Evolutionary conservation across 495 filamentous ascomycete genomes (phyloP).

Genomic region (Pyronema omphalodes): DNA sequence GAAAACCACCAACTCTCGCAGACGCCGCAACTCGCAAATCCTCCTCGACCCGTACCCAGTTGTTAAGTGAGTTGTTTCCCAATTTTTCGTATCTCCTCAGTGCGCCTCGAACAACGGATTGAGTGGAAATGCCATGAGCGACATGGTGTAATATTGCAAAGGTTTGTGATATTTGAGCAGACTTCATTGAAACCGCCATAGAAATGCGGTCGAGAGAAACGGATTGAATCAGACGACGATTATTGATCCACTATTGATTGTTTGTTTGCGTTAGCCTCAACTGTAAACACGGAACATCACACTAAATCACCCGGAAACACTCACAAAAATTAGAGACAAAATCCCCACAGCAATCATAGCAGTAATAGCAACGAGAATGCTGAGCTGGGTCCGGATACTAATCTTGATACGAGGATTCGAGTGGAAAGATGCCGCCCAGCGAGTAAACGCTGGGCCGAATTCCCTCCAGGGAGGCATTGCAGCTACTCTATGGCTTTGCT

Average conservation of each 20-base stretch:
- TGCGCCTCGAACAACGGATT: slow-evolving; percentile 38
- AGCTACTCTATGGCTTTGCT: no score
- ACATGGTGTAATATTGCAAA: slow-evolving; percentile 35
- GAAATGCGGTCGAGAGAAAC: slow-evolving; percentile 33
- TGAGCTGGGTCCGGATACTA: slow-evolving; percentile 41
- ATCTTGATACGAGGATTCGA: background rate
- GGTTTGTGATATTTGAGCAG: slow-evolving; percentile 46
- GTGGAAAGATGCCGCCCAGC: background rate
- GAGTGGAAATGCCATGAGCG: slow-evolving; percentile 36
- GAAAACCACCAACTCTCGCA: slow-evolving; percentile 25
- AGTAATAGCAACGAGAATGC: slow-evolving; percentile 41
- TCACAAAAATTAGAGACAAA: slow-evolving; percentile 44
- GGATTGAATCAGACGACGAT: slow-evolving; percentile 40
- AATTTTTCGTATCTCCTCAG: slow-evolving; percentile 33
- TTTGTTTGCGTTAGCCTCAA: background rate
- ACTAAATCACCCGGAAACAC: slow-evolving; percentile 1
- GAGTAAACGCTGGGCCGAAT: background rate
- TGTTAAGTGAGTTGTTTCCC: slow-evolving; percentile 33
- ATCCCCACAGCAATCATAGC: slow-evolving; percentile 41
- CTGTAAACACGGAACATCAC: background rate
- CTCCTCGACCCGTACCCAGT: slow-evolving; percentile 32
- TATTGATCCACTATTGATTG: slow-evolving; percentile 35
- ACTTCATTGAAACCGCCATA: slow-evolving; percentile 69
- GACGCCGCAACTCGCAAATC: slow-evolving; percentile 37
- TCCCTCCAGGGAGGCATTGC: no score